A percentile compares a stretch with the other conserved stretches of the same genome.
Conservation (phyloP, 2,329 filamentous ascomycete species). For the Penicillium sp. region DNA sequence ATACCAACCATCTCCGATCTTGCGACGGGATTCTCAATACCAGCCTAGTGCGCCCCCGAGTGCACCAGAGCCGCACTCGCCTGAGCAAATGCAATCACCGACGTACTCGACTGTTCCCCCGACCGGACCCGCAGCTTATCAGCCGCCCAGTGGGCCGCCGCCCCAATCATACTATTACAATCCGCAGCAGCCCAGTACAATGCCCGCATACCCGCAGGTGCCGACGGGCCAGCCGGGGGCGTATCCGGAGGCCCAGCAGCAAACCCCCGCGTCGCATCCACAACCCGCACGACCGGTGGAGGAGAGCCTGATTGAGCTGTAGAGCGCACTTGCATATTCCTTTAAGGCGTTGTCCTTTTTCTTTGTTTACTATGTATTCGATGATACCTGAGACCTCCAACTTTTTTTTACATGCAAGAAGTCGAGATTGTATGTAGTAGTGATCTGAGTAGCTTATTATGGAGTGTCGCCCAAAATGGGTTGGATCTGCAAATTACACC, state of each 20-base stretch:
- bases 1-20: conserved; percentile 19
- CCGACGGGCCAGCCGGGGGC: conserved; percentile 18
- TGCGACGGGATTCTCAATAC: conserved; percentile 23
- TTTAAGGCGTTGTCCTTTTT: conserved; percentile 3
- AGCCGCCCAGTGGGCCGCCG: conserved; percentile 15
- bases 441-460: neutral
- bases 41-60: conserved; percentile 17
- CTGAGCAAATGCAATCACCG: conserved; percentile 17
- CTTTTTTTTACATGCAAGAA: neutral
- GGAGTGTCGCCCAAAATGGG: neutral
- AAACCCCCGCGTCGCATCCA: conserved; percentile 16
- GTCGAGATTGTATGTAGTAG: conserved; percentile 9
- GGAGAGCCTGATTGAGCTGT: conserved; percentile 27
- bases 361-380: conserved; percentile 1
- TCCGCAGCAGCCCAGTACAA: conserved; percentile 12
- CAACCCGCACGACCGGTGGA: conserved; percentile 19
- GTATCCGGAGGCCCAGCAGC: conserved; percentile 18
- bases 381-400: conserved; percentile 24
- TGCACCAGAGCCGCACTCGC: conserved; percentile 13
- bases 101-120: conserved; percentile 16
- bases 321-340: conserved; percentile 12
- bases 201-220: conserved; percentile 18
- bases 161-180: conserved; percentile 24
- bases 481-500: neutral
- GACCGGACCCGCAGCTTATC: conserved; percentile 8